Evolutionary conservation across 345 rosid species (phyloP).

Genomic region (Pugionium dolabratum): DNA sequence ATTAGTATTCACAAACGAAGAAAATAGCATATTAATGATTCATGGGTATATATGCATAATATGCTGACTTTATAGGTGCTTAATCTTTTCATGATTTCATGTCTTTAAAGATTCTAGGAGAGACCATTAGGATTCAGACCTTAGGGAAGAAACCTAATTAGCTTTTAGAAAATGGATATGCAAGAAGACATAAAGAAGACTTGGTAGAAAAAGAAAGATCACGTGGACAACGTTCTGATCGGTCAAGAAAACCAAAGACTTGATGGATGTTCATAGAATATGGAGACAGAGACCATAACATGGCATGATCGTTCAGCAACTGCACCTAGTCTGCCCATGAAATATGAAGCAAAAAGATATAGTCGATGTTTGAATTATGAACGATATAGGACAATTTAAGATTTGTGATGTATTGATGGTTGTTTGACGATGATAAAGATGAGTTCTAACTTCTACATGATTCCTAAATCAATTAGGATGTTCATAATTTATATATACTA

Average conservation of each 20-base stretch:
- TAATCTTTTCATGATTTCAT: background rate
- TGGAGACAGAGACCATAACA: conserved; percentile 8
- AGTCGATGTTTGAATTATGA: too few species aligned
- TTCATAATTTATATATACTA: too few species aligned
- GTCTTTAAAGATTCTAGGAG: background rate
- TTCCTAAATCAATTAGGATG: too few species aligned
- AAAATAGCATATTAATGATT: conserved; percentile 24
- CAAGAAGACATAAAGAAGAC: conserved; percentile 7
- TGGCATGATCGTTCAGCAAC: background rate
- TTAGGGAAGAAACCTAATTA: background rate
- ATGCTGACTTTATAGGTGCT: background rate
- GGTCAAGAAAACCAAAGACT: background rate
- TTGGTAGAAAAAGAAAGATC: conserved; percentile 4
- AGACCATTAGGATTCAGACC: background rate
- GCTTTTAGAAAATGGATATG: background rate
- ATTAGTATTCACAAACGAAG: conserved; percentile 32
- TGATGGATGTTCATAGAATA: background rate
- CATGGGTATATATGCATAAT: background rate
- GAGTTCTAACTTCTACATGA: too few species aligned
- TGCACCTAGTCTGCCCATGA: background rate
- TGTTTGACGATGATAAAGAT: too few species aligned
- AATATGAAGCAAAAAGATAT: too few species aligned
- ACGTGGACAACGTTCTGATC: background rate
- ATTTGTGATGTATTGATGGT: too few species aligned
- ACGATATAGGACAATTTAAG: too few species aligned